Conservation (phyloP, 495 filamentous ascomycete genomes). For the Penicillium flavigenum region DNA sequence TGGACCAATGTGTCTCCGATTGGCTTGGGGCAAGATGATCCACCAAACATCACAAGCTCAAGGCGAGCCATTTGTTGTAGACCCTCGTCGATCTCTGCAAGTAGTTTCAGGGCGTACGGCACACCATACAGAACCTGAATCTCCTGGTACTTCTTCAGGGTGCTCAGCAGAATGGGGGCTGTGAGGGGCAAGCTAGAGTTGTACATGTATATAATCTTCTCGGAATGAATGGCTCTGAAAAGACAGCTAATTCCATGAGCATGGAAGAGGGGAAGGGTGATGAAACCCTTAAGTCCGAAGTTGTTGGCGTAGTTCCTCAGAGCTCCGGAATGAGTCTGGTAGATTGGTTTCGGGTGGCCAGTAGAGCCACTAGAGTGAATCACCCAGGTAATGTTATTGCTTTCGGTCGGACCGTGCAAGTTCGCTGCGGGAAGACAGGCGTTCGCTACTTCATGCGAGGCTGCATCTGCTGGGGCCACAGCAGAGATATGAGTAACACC, state of each 20-base stretch:
- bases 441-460: slow-evolving; percentile 5
- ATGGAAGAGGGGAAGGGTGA: slow-evolving; percentile 55
- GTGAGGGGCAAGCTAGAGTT: slow-evolving; percentile 48
- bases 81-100: slow-evolving; percentile 44
- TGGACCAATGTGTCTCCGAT: slow-evolving; percentile 52
- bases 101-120: slow-evolving; percentile 50
- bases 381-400: slow-evolving; percentile 34
- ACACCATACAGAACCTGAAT: slow-evolving; percentile 46
- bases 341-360: slow-evolving; percentile 41
- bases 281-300: slow-evolving; percentile 43
- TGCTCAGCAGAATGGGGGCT: slow-evolving; percentile 35
- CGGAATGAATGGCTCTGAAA: slow-evolving; percentile 44
- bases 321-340: slow-evolving; percentile 42
- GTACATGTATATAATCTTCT: slow-evolving; percentile 44
- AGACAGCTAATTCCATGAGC: slow-evolving; percentile 50
- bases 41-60: slow-evolving; percentile 49
- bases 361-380: slow-evolving; percentile 48
- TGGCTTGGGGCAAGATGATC: slow-evolving; percentile 48
- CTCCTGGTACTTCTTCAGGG: slow-evolving; percentile 36
- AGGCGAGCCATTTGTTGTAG: slow-evolving; percentile 35
- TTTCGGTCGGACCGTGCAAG: slow-evolving; percentile 25
- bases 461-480: slow-evolving; percentile 11
- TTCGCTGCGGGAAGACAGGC: slow-evolving; percentile 13
- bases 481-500: slow-evolving; percentile 2
- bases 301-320: slow-evolving; percentile 43